Evolutionary conservation across 1,284 basidiomycete species (phyloP).

Genomic region (Stygiomarasmius scandens): DNA sequence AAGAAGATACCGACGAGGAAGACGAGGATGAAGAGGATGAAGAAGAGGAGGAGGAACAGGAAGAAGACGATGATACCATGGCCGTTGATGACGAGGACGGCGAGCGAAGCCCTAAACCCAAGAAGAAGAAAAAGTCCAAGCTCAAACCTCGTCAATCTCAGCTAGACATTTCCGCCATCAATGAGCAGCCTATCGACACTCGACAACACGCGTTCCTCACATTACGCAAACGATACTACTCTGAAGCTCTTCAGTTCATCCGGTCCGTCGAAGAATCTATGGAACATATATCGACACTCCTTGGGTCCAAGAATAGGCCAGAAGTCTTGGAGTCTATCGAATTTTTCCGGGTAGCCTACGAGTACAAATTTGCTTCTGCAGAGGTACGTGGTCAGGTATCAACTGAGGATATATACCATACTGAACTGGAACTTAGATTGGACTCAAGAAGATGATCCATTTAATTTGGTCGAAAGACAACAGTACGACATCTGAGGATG

Average conservation of each 20-base stretch:
- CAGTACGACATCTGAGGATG: constrained; percentile 81
- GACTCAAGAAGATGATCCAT: constrained; percentile 96
- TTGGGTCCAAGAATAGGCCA: constrained; percentile 90
- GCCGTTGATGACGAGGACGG: constrained; percentile 39
- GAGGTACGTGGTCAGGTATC: constrained; percentile 50
- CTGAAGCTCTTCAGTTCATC: constrained; percentile 88
- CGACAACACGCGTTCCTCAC: constrained; percentile 58
- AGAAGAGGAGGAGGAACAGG: no score
- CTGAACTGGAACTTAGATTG: constrained; percentile 49
- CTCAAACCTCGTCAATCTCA: constrained; percentile 68
- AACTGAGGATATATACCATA: neutral
- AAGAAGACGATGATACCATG: constrained; percentile 31
- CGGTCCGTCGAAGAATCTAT: constrained; percentile 80
- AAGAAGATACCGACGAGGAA: constrained; percentile 48
- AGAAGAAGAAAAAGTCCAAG: constrained; percentile 49
- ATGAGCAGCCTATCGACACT: constrained; percentile 63
- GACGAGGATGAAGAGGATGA: constrained; percentile 23
- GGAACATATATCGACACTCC: constrained; percentile 74
- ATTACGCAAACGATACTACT: constrained; percentile 87
- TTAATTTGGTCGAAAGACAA: constrained; percentile 98
- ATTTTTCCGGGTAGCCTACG: constrained; percentile 86
- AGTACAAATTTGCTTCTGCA: constrained; percentile 82
- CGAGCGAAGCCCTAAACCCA: constrained; percentile 26
- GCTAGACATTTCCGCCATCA: constrained; percentile 65
- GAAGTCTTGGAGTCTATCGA: constrained; percentile 97